These are phyloP conservation scores for Penicillium cataractarum DNA, from an alignment of 495 filamentous ascomycete species.

Conservation along the genomic window DNA sequence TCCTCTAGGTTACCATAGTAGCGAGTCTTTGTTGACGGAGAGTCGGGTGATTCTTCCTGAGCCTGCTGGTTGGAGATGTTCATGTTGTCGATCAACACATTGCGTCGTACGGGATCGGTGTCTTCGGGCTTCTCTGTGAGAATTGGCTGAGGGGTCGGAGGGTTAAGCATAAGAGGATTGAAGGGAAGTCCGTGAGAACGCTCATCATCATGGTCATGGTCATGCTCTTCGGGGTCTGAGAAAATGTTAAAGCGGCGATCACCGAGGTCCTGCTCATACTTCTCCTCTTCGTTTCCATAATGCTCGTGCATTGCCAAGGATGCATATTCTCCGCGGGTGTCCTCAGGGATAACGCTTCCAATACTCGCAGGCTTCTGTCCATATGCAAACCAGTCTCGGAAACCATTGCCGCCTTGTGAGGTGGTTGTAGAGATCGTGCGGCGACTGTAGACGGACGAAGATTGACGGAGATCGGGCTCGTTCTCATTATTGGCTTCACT, in stretches of 20 bases:
- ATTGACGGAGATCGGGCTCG: constrained; percentile 41
- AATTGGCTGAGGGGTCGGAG: constrained; percentile 52
- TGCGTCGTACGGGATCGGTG: constrained; percentile 31
- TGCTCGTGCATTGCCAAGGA: constrained; percentile 44
- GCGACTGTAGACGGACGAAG: constrained; percentile 50
- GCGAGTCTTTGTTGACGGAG: constrained; percentile 31
- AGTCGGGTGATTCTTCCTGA: constrained; percentile 22
- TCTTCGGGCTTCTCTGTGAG: constrained; percentile 26
- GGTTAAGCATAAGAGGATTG: constrained; percentile 57
- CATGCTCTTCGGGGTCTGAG: constrained; percentile 52
- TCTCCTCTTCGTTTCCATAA: constrained; percentile 43
- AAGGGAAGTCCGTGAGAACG: constrained; percentile 34
- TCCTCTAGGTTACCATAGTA: constrained; percentile 45
- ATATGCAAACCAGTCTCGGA: constrained; percentile 45
- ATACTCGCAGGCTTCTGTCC: constrained; percentile 38
- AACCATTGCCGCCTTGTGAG: constrained; percentile 31
- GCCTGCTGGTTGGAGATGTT: constrained; percentile 35
- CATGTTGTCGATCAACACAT: constrained; percentile 39
- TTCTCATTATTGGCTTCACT: constrained; percentile 35
- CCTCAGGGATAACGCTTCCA: constrained; percentile 38
- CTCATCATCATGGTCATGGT: constrained; percentile 44
- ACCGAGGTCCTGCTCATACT: constrained; percentile 42
- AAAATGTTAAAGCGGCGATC: constrained; percentile 46
- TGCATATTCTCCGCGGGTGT: constrained; percentile 46
- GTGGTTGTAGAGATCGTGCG: constrained; percentile 40